A percentile compares a stretch with the other conserved stretches of the same genome.
Conservation (phyloP, 2,329 filamentous ascomycete genomes). For the Beauveria bassiana region DNA sequence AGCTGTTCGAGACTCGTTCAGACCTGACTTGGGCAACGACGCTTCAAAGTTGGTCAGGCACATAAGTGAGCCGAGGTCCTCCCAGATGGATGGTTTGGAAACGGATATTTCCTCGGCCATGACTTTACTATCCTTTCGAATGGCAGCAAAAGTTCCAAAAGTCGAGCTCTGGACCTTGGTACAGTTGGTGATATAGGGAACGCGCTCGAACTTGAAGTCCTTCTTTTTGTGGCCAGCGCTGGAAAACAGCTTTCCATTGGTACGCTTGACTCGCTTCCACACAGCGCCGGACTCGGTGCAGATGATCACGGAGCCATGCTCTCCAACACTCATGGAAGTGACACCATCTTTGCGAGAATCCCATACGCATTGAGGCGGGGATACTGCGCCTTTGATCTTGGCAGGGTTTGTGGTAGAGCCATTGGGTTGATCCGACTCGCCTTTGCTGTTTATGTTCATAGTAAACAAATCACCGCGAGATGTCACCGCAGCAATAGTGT, state of each 20-base stretch:
- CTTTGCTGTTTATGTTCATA: conserved; percentile 63
- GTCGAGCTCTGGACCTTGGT: conserved; percentile 78
- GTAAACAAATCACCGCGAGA: conserved; percentile 83
- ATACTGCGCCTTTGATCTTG: conserved; percentile 79
- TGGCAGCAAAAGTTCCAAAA: conserved; percentile 82
- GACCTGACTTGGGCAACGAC: conserved; percentile 24
- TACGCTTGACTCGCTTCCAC: conserved; percentile 78
- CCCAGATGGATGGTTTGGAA: conserved; percentile 60
- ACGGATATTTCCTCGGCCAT: conserved; percentile 65
- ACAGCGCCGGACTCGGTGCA: conserved; percentile 89
- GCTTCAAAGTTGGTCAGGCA: conserved; percentile 56
- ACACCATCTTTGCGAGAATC: conserved; percentile 80
- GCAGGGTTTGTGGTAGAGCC: conserved; percentile 86
- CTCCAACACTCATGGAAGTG: conserved; percentile 77
- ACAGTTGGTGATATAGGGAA: conserved; percentile 81
- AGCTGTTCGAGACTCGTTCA: conserved; percentile 32
- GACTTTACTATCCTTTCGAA: conserved; percentile 77
- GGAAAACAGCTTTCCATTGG: conserved; percentile 65
- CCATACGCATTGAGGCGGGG: conserved; percentile 76
- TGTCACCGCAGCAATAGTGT: conserved; percentile 85
- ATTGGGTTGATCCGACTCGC: conserved; percentile 50
- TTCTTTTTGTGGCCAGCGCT: conserved; percentile 58
- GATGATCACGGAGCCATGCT: conserved; percentile 90
- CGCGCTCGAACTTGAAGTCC: conserved; percentile 90
- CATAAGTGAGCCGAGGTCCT: conserved; percentile 63